Conservation (phyloP, 2,329 filamentous ascomycete species). For the Phyllosticta citribraziliensis region DNA sequence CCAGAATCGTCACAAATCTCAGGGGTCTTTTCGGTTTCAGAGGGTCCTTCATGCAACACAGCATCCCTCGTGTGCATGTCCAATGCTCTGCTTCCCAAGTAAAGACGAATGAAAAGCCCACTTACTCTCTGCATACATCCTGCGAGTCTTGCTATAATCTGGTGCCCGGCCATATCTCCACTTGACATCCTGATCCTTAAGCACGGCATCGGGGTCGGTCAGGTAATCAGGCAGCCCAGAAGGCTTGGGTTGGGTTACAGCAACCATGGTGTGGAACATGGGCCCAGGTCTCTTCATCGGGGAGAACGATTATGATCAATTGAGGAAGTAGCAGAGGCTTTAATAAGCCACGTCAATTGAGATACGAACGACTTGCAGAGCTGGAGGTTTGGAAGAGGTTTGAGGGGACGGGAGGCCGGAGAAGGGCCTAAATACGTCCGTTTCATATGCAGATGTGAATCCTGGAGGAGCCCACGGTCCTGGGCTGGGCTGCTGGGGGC, state of each 20-base stretch:
- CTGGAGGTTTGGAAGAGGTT: not conserved
- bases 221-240: constrained; percentile 47
- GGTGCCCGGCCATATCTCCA: constrained; percentile 54
- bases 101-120: constrained; percentile 4
- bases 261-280: not conserved
- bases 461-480: not conserved
- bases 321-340: not conserved
- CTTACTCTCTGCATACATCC: constrained; percentile 50
- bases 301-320: not conserved
- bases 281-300: not conserved
- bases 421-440: not conserved
- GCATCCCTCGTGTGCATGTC: not conserved
- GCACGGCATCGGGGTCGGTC: constrained; percentile 48
- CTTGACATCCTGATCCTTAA: constrained; percentile 42
- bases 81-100: not conserved
- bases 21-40: not conserved
- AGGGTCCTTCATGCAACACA: not conserved
- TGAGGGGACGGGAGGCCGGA: not conserved
- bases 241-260: constrained; percentile 18
- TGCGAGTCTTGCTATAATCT: constrained; percentile 55
- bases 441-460: not conserved
- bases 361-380: not conserved
- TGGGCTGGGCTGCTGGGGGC: not conserved
- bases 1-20: not conserved
- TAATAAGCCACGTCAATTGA: not conserved